A percentile compares a stretch with the other conserved stretches of the same genome.
Evolutionary conservation across 1,284 basidiomycete species (phyloP).

Genomic region (Cerrena zonata): DNA sequence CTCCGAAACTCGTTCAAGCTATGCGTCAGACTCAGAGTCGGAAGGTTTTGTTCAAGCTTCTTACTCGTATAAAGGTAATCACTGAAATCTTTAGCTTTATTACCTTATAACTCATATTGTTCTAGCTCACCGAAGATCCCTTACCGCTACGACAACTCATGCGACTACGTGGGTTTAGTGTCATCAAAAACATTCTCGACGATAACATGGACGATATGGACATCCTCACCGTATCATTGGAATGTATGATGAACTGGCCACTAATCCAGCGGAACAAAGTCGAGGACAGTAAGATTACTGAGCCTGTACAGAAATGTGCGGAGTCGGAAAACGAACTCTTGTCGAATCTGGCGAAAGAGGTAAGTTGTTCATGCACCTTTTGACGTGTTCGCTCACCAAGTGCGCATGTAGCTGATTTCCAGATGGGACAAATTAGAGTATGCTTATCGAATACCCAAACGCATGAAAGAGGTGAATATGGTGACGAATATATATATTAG

Average conservation of each 20-base stretch:
- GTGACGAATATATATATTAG: background rate
- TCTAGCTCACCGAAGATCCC: slow-evolving; percentile 79
- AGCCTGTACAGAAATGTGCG: slow-evolving; percentile 9
- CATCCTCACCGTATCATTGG: slow-evolving; percentile 65
- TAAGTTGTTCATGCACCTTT: slow-evolving; percentile 23
- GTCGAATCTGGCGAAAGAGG: slow-evolving; percentile 54
- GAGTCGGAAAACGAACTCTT: slow-evolving; percentile 54
- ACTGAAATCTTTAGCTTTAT: background rate
- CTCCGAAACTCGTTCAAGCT: slow-evolving; percentile 87
- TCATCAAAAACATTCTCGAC: slow-evolving; percentile 85
- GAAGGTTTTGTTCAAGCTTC: slow-evolving; percentile 77
- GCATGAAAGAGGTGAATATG: slow-evolving; percentile 41
- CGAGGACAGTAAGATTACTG: slow-evolving; percentile 68
- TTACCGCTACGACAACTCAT: slow-evolving; percentile 80
- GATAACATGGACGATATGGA: slow-evolving; percentile 75
- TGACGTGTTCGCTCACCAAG: background rate
- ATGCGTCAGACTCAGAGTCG: slow-evolving; percentile 85
- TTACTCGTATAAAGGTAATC: slow-evolving; percentile 80
- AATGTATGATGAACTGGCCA: slow-evolving; percentile 78
- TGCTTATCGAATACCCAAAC: slow-evolving; percentile 82
- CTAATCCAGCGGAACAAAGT: slow-evolving; percentile 89
- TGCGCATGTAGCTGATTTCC: slow-evolving; percentile 61
- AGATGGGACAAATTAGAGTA: slow-evolving; percentile 73
- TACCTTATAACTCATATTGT: background rate
- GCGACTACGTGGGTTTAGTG: slow-evolving; percentile 88